Conservation (phyloP, 75 land plant species). For the Isoetes taiwanensis region DNA sequence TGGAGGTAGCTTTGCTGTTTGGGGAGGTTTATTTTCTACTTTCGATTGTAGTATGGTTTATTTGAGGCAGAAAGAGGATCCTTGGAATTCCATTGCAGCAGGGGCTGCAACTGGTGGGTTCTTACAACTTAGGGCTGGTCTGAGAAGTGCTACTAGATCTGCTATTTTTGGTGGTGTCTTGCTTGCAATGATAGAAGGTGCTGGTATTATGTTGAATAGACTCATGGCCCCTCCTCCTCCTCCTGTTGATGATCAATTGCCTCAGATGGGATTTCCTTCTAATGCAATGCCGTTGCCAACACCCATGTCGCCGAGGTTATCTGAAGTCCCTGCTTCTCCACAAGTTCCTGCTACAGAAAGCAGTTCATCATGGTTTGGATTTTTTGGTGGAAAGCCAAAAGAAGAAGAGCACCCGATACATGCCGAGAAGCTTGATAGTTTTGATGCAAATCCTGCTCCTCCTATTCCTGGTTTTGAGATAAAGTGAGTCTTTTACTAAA, state of each 20-base stretch:
- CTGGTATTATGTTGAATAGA: slow-evolving; percentile 67
- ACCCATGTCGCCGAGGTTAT: background rate
- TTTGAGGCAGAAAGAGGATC: slow-evolving; percentile 88
- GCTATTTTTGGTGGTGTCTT: slow-evolving; percentile 71
- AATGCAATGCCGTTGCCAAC: background rate
- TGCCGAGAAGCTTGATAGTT: slow-evolving; percentile 18
- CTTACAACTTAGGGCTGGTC: slow-evolving; percentile 65
- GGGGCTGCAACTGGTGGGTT: slow-evolving; percentile 90
- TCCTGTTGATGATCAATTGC: slow-evolving; percentile 30
- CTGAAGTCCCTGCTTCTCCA: background rate
- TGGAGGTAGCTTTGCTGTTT: slow-evolving; percentile 90
- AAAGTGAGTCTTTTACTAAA: slow-evolving; percentile 11
- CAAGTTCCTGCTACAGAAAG: slow-evolving; percentile 4
- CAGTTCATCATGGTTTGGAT: slow-evolving; percentile 42
- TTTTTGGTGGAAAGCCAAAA: slow-evolving; percentile 41
- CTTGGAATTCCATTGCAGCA: slow-evolving; percentile 90
- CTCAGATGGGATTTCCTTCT: no score
- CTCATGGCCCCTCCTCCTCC: slow-evolving; percentile 29
- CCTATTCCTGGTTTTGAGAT: slow-evolving; percentile 18
- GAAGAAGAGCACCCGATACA: slow-evolving; percentile 28
- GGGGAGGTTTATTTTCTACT: slow-evolving; percentile 86
- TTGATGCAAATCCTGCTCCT: slow-evolving; percentile 19
- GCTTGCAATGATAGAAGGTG: slow-evolving; percentile 77
- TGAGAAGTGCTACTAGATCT: slow-evolving; percentile 37
- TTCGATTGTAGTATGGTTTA: slow-evolving; percentile 89